A percentile compares a stretch with the other conserved stretches of the same genome.
Evolutionary conservation across 2,329 filamentous ascomycete species (phyloP).

Genomic region (Capronia coronata): DNA sequence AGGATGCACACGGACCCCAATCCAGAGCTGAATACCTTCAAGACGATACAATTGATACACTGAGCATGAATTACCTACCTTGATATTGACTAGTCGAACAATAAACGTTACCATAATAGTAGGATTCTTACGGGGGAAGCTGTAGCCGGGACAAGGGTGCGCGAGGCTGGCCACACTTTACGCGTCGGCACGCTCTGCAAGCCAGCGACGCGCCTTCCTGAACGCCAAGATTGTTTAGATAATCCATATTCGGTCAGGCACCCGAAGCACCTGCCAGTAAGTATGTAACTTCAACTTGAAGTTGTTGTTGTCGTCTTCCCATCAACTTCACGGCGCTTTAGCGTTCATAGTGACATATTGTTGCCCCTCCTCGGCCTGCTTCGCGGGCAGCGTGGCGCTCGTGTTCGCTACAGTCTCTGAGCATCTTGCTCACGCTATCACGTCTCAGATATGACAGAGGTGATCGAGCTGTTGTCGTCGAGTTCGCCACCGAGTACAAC

Average conservation of each 20-base stretch:
- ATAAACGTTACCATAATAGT: too few species aligned
- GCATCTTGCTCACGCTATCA: background rate
- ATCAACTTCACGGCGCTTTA: too few species aligned
- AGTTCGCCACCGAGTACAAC: conserved; percentile 10
- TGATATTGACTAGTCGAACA: too few species aligned
- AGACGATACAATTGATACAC: conserved; percentile 4
- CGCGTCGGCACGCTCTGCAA: conserved; percentile 3
- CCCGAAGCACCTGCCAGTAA: too few species aligned
- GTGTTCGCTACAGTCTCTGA: background rate
- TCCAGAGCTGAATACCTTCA: conserved; percentile 9
- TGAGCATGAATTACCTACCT: too few species aligned
- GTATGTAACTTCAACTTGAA: too few species aligned
- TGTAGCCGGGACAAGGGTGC: background rate
- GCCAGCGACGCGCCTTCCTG: background rate
- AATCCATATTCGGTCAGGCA: background rate
- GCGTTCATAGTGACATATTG: background rate
- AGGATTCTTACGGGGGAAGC: too few species aligned
- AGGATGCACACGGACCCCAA: conserved; percentile 12
- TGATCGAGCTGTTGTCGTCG: conserved; percentile 20
- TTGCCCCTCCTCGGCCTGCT: background rate
- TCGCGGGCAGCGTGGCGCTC: background rate
- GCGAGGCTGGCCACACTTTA: conserved; percentile 4
- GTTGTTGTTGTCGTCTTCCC: too few species aligned
- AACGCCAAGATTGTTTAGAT: conserved; percentile 11
- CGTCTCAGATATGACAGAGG: conserved; percentile 10